phyloP scores from a whole-genome alignment of 805 yeast genomes.

The Peterozyma toletana region DNA sequence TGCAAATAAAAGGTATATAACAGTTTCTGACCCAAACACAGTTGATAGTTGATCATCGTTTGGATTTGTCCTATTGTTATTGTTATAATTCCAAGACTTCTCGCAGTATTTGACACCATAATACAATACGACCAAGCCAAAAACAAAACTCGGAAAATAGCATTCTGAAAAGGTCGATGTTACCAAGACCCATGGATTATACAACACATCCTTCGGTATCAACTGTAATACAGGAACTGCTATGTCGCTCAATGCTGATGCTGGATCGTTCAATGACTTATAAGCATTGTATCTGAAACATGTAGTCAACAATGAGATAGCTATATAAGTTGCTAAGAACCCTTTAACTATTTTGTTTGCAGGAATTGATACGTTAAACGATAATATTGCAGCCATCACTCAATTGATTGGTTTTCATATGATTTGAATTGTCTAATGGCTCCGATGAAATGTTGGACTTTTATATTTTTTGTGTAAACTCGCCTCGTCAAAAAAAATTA shows the following conservation, averaged over 20 bases:
- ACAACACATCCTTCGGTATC: conserved; percentile 48
- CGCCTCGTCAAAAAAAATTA: too few species aligned
- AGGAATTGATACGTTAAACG: not conserved
- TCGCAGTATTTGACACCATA: conserved; percentile 40
- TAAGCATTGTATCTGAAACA: too few species aligned
- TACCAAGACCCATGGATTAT: conserved; percentile 58
- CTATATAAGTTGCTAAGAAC: too few species aligned
- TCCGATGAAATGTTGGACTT: too few species aligned
- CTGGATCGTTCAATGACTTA: not conserved
- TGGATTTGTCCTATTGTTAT: conserved; percentile 6
- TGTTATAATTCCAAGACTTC: conserved; percentile 38
- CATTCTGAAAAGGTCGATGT: conserved; percentile 63
- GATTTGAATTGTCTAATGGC: not conserved
- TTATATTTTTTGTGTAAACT: too few species aligned
- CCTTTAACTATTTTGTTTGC: not conserved
- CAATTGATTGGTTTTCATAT: not conserved
- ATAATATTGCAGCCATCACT: not conserved
- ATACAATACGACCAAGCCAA: conserved; percentile 29
- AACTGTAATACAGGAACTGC: conserved; percentile 52
- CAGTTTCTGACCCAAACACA: conserved; percentile 26
- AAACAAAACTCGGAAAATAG: conserved; percentile 34
- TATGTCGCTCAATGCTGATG: conserved; percentile 27
- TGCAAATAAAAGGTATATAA: conserved; percentile 42
- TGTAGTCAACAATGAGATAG: too few species aligned
- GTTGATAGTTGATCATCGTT: conserved; percentile 5